Evolutionary conservation across 2,329 filamentous ascomycete genomes (phyloP).

Genomic region (Cercospora zeae-maydis): DNA sequence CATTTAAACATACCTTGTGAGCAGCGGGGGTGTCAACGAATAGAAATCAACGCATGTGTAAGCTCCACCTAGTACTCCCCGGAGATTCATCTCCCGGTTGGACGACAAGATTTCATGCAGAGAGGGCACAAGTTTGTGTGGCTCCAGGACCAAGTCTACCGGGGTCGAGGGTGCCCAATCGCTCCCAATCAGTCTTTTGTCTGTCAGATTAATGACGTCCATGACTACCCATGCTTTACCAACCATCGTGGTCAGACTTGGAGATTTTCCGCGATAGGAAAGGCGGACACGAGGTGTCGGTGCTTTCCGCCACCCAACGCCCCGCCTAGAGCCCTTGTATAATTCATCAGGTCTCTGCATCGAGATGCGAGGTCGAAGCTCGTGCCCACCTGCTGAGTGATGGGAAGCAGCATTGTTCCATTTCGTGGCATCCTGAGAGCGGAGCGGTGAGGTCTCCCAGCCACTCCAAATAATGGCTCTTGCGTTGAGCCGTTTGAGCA

Average conservation of each 20-base stretch:
- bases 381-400: background rate
- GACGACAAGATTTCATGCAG: background rate
- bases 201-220: constrained; percentile 2
- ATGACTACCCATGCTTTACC: background rate
- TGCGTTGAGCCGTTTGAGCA: background rate
- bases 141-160: background rate
- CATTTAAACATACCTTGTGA: constrained; percentile 11
- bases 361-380: background rate
- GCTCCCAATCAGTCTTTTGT: background rate
- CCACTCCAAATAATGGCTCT: background rate
- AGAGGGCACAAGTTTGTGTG: background rate
- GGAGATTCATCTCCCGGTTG: background rate
- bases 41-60: background rate
- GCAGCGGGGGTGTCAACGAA: background rate
- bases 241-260: background rate
- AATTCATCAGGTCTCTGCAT: background rate
- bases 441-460: background rate
- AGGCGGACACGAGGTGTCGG: background rate
- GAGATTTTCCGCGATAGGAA: constrained; percentile 12
- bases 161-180: background rate
- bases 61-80: background rate
- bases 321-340: background rate
- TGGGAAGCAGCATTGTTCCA: background rate
- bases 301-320: background rate
- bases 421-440: background rate